Conservation (phyloP, 2,329 filamentous ascomycete genomes). For the Acrodontium crateriforme region DNA sequence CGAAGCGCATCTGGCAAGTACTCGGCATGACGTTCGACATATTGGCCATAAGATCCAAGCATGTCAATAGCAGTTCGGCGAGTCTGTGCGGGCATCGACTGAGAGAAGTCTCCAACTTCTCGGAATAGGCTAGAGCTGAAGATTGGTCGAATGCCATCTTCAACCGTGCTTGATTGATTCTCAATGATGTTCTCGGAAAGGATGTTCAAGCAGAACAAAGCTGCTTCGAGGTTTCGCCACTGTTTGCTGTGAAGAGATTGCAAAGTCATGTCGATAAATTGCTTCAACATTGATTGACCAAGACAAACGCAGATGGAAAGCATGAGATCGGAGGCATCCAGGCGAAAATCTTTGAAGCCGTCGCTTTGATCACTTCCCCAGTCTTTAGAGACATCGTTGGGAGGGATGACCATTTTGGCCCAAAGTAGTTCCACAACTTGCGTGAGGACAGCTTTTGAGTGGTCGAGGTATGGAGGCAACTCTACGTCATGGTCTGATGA, state of each 20-base stretch:
- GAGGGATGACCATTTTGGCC: slow-evolving; percentile 39
- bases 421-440: slow-evolving; percentile 28
- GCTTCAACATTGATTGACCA: slow-evolving; percentile 30
- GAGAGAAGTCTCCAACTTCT: slow-evolving; percentile 30
- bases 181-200: slow-evolving; percentile 53
- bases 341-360: slow-evolving; percentile 45
- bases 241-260: slow-evolving; percentile 26
- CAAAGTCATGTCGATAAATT: slow-evolving; percentile 32
- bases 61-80: slow-evolving; percentile 55
- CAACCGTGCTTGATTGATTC: slow-evolving; percentile 40
- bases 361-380: slow-evolving; percentile 54
- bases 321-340: slow-evolving; percentile 67
- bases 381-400: slow-evolving; percentile 37
- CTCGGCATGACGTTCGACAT: slow-evolving; percentile 56
- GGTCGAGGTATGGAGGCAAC: slow-evolving; percentile 41
- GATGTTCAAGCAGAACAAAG: slow-evolving; percentile 48
- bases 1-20: slow-evolving; percentile 58
- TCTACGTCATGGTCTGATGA: slow-evolving; percentile 32
- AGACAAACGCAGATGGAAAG: slow-evolving; percentile 53
- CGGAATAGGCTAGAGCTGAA: slow-evolving; percentile 49
- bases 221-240: slow-evolving; percentile 39
- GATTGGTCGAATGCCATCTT: slow-evolving; percentile 45
- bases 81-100: slow-evolving; percentile 45
- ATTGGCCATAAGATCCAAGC: slow-evolving; percentile 60
- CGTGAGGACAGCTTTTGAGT: slow-evolving; percentile 46